Base-by-base conservation (phyloP, 2,329 filamentous ascomycete species). In the Sporothrix pseudoabietina region DNA sequence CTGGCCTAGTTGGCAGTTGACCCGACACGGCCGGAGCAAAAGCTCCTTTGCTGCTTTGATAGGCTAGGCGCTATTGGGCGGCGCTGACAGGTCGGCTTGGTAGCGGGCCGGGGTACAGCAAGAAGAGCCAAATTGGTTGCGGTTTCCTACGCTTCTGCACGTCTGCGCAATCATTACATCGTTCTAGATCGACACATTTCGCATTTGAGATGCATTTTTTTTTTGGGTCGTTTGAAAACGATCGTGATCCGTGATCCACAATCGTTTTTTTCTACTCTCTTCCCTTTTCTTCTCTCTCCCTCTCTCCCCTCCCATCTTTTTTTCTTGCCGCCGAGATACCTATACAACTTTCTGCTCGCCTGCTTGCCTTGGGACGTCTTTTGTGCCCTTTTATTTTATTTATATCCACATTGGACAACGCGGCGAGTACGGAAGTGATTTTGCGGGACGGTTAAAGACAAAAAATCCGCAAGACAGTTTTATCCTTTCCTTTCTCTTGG, bases 21-120 rank as follows among this genome's bases (percentile, higher is more conserved):
- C 26, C 26, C 66, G n/a, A 61, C 54, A 22, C 44, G 16, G 35
- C 72, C 75, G 75, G 75, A 76, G 75, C 73, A 74, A 74, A 72
- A 41, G 75, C 75, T 76, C 75, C 75, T 73, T 71, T 30, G 19
- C 4, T 12, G 32, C n/a, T 44, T 70, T 74, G 73, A 76, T 76
- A 75, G 75, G 74, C 70, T 41, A 73, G 41, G 35, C 10, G 59
- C 47, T 41, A 49, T 55, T 55, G 71, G 71, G 63, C 63, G 72
- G 70, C 72, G 55, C 71, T 74, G 73, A 69, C 71, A 73, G 59
- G 61, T 35, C 39, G 57, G 22, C 71, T 41, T 68, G 44, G 47
- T 65, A 55, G 63, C 73, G 70, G 73, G 55, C 73, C 73, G 55
- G 26, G 39, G 63, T 22, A 52, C 69, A 59, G 55, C 22, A 61